A percentile compares a stretch with the other conserved stretches of the same genome.
Evolutionary conservation across 2,329 filamentous ascomycete species (phyloP).

Genomic region (Myriosclerotinia scirpicola): DNA sequence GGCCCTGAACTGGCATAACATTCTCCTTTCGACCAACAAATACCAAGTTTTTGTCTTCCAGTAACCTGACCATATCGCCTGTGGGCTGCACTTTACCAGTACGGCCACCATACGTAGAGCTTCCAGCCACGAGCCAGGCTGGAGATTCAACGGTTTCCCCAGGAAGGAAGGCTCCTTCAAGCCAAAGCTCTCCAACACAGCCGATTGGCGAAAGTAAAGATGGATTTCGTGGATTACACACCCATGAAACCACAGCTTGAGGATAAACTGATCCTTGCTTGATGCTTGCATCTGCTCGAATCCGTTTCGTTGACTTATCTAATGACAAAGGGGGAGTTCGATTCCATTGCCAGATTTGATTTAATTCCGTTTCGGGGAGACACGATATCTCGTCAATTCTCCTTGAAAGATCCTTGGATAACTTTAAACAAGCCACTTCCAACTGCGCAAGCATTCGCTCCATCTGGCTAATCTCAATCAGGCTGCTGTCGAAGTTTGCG

Average conservation of each 20-base stretch:
- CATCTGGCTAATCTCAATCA: constrained; percentile 44
- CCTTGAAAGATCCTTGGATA: constrained; percentile 35
- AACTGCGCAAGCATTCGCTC: constrained; percentile 43
- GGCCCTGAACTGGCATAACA: constrained; percentile 40
- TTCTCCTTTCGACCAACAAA: constrained; percentile 63
- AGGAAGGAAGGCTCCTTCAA: constrained; percentile 54
- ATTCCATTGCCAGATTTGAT: constrained; percentile 48
- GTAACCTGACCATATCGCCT: constrained; percentile 58
- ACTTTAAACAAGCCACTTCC: constrained; percentile 31
- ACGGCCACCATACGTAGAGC: constrained; percentile 26
- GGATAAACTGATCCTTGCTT: constrained; percentile 42
- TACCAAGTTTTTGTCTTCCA: constrained; percentile 50
- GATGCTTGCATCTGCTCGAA: constrained; percentile 29
- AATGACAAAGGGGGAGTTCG: constrained; percentile 41
- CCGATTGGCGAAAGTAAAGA: constrained; percentile 45
- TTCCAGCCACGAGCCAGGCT: constrained; percentile 47
- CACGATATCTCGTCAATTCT: constrained; percentile 41
- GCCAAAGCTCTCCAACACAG: constrained; percentile 43
- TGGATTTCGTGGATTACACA: constrained; percentile 40
- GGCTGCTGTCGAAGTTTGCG: constrained; percentile 46
- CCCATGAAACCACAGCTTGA: constrained; percentile 41
- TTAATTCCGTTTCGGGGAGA: constrained; percentile 39
- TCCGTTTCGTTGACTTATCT: constrained; percentile 36
- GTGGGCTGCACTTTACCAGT: constrained; percentile 50
- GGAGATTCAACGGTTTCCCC: constrained; percentile 45